phyloP scores from a whole-genome alignment of 2,329 filamentous ascomycete genomes.

The Zasmidium angulare region DNA sequence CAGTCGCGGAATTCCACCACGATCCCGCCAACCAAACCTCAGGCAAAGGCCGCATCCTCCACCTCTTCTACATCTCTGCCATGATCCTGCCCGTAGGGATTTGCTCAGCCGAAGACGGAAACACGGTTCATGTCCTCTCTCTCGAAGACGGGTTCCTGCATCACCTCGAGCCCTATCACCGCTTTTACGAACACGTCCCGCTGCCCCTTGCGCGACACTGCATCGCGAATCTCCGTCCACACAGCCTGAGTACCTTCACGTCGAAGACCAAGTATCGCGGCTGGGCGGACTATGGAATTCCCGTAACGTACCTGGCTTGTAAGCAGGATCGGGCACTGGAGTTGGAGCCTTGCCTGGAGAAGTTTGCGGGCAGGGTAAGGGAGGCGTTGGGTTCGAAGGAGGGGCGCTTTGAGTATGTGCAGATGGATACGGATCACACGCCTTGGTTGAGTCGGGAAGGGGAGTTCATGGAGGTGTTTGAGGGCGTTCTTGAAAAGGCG shows the following conservation, averaged over 20 bases:
- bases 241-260: slow-evolving; percentile 2
- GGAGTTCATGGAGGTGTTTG: slow-evolving; percentile 7
- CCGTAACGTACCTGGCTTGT: slow-evolving; percentile 16
- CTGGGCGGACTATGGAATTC: slow-evolving; percentile 16
- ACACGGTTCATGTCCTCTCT: background rate
- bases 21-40: background rate
- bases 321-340: slow-evolving; percentile 10
- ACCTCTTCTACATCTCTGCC: slow-evolving; percentile 14
- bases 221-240: slow-evolving; percentile 4
- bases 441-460: slow-evolving; percentile 10
- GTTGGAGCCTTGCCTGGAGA: slow-evolving; percentile 4
- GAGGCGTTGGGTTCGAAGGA: slow-evolving; percentile 9
- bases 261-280: slow-evolving; percentile 10
- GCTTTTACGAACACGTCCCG: slow-evolving; percentile 11
- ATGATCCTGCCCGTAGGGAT: slow-evolving; percentile 8
- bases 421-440: slow-evolving; percentile 13
- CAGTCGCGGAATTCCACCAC: slow-evolving; percentile 17
- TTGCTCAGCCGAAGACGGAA: background rate
- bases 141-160: slow-evolving; percentile 6
- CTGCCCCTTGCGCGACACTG: slow-evolving; percentile 1
- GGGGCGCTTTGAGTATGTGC: background rate
- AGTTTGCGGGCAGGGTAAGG: slow-evolving; percentile 9
- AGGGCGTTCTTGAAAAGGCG: slow-evolving; percentile 4
- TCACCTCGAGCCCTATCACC: slow-evolving; percentile 10
- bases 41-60: slow-evolving; percentile 7